Evolutionary conservation across 1,139 yeast species (phyloP), one percentile per base, ranked within the genome.

Genomic region (Blastobotrys raffinosifermentans): DNA sequence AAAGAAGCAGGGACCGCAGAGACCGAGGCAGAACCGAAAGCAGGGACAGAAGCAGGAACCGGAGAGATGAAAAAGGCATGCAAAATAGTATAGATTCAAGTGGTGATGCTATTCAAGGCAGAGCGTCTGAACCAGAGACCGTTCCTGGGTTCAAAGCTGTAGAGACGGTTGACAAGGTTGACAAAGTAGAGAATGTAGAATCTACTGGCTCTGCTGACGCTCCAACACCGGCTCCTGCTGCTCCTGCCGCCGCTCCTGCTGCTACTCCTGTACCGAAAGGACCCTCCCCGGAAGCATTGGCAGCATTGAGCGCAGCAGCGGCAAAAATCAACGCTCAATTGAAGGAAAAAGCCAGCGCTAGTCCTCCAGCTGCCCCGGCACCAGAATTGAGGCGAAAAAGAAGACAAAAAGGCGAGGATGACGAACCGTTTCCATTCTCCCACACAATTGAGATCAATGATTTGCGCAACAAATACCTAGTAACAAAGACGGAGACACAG

Each of bases 391-490:
- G 11, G 11, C 6, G 19, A 20, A 8, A 38, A 33, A 9, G 23
- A 22, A 9, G 29, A 34, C 10, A 29, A 37, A 13, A 26, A 26
- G 11, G 7, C 13, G 27, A 6, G 5, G 27, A 10, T 17, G n/a
- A 17, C 17, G n/a, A 13, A 13, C n/a, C 22, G 16, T 4, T 9
- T 19, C 16, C 15, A n/a, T 25, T 40, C 34, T 47, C 48, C 29
- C 47, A 54, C 16, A 58, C 57, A 16, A 50, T 63, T 35, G 66
- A 61, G 18, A 63, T 63, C 35, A 63, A 63, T 37, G 66, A 63
- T 34, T 40, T 61, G 32, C 51, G 65, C 16, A 64, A 62, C 51
- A 55, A 63, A 35, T 64, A 62, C 39, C 45, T 63, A 36, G 49
- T 63, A 34, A 62, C 67, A 19, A 63, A 63, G 40, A 58, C 50